Percentiles rank a stretch among this genome's conserved stretches.
phyloP scores from a whole-genome alignment of 2,329 filamentous ascomycete genomes.

The Aspergillus nomiae region DNA sequence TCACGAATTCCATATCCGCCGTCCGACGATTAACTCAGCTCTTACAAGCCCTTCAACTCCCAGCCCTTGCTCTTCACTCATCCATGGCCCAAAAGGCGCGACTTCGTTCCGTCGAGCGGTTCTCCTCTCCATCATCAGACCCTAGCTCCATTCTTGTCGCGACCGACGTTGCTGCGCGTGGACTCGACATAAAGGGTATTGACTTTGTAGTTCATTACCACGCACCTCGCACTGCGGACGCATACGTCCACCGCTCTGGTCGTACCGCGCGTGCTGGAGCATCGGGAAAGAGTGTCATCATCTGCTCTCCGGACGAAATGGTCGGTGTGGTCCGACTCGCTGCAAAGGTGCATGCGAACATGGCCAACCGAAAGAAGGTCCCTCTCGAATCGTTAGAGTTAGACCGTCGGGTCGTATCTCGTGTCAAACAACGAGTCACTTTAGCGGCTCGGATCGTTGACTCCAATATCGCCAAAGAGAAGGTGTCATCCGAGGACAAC shows the following conservation, averaged over 20 bases:
- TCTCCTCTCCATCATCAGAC: constrained; percentile 63
- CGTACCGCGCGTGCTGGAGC: constrained; percentile 84
- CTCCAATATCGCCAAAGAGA: constrained; percentile 80
- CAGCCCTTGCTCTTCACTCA: constrained; percentile 79
- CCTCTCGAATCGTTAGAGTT: constrained; percentile 74
- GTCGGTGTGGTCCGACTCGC: constrained; percentile 79
- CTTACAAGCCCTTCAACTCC: constrained; percentile 77
- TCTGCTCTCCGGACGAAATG: constrained; percentile 91
- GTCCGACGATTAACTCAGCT: constrained; percentile 84
- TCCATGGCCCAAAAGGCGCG: constrained; percentile 96
- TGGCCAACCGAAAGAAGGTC: constrained; percentile 60
- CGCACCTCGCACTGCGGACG: constrained; percentile 85
- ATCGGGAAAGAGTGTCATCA: constrained; percentile 77
- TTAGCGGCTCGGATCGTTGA: constrained; percentile 89
- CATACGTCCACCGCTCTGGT: constrained; percentile 93
- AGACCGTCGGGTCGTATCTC: constrained; percentile 74
- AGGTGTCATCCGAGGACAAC: constrained; percentile 77
- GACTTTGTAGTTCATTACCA: constrained; percentile 95
- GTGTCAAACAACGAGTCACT: constrained; percentile 74
- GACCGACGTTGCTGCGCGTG: constrained; percentile 90
- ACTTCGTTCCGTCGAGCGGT: constrained; percentile 87
- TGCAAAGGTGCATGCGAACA: constrained; percentile 77
- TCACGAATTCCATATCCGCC: constrained; percentile 93
- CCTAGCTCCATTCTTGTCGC: constrained; percentile 75
- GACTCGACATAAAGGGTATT: constrained; percentile 88